Conservation (phyloP, 2,329 filamentous ascomycete species). For the Colletotrichum paranaense region DNA sequence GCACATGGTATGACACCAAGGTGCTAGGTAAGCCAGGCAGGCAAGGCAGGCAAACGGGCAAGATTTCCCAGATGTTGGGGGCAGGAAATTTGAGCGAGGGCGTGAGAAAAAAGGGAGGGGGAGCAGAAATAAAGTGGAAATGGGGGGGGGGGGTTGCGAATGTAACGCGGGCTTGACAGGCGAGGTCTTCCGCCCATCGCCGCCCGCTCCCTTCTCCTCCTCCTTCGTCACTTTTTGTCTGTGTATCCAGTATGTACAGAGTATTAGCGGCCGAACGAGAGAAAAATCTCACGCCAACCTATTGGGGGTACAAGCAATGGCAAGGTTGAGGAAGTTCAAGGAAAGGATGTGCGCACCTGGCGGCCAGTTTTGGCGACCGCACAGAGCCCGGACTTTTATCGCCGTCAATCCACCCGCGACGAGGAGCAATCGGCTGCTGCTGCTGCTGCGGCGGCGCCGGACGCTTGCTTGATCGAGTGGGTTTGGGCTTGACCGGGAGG, state of each 20-base stretch:
- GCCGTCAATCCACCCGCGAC: background rate
- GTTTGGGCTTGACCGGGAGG: background rate
- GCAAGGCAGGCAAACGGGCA: background rate
- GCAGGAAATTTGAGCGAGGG: slow-evolving; percentile 8
- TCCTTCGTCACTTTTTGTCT: background rate
- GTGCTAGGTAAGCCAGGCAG: background rate
- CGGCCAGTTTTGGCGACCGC: background rate
- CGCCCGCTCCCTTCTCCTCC: background rate
- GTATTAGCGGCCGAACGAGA: slow-evolving; percentile 1
- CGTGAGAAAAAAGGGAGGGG: background rate
- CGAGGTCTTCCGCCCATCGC: slow-evolving; percentile 30
- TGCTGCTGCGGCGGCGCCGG: slow-evolving; percentile 16
- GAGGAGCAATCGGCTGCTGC: slow-evolving; percentile 1
- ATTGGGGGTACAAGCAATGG: background rate
- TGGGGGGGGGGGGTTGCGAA: slow-evolving; percentile 23
- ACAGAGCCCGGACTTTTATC: background rate
- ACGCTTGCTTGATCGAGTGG: slow-evolving; percentile 29
- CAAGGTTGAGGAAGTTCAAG: background rate
- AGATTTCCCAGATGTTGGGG: slow-evolving; percentile 12
- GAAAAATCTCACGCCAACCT: slow-evolving; percentile 9
- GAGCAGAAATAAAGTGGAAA: slow-evolving; percentile 17
- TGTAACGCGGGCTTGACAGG: slow-evolving; percentile 33
- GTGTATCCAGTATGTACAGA: background rate
- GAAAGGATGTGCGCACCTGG: slow-evolving; percentile 6
- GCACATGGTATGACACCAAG: background rate